Conservation (phyloP, 2,329 filamentous ascomycete species). For the Monosporascus sp. region DNA sequence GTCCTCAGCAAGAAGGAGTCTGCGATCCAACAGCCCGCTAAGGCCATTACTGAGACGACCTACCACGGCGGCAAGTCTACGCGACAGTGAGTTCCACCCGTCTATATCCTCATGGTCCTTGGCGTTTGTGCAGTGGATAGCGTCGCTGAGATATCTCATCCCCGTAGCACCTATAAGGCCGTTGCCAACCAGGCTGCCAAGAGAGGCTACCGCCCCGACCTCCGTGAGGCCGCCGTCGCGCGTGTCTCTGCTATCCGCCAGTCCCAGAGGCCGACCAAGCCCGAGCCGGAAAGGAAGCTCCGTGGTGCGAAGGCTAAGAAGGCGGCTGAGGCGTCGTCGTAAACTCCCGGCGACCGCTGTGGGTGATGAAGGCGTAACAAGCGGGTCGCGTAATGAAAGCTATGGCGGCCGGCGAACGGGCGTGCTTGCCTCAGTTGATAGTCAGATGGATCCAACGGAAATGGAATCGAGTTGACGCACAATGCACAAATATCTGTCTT, state of each 20-base stretch:
- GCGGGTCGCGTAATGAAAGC: slow-evolving; percentile 11
- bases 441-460: not conserved
- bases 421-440: not conserved
- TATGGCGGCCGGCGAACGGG: not conserved
- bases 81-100: slow-evolving; percentile 63
- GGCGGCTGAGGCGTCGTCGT: slow-evolving; percentile 49
- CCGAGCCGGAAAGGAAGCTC: slow-evolving; percentile 65
- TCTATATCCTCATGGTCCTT: not conserved
- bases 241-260: slow-evolving; percentile 81
- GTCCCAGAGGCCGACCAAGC: slow-evolving; percentile 75
- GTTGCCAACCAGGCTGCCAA: slow-evolving; percentile 80
- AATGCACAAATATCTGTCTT: not conserved
- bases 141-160: slow-evolving; percentile 4
- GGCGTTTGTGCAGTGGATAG: not conserved
- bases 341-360: slow-evolving; percentile 12
- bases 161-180: slow-evolving; percentile 73
- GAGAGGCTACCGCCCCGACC: slow-evolving; percentile 77
- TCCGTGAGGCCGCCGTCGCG: slow-evolving; percentile 73
- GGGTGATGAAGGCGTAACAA: slow-evolving; percentile 11
- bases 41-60: slow-evolving; percentile 58
- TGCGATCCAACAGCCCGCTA: slow-evolving; percentile 67
- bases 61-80: slow-evolving; percentile 68
- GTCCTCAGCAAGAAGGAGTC: slow-evolving; percentile 80
- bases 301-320: slow-evolving; percentile 76
- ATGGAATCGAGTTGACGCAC: not conserved